A percentile compares a stretch with the other conserved stretches of the same genome.
Conservation (phyloP, 179 eudicot species). For the Drosera spatulata region DNA sequence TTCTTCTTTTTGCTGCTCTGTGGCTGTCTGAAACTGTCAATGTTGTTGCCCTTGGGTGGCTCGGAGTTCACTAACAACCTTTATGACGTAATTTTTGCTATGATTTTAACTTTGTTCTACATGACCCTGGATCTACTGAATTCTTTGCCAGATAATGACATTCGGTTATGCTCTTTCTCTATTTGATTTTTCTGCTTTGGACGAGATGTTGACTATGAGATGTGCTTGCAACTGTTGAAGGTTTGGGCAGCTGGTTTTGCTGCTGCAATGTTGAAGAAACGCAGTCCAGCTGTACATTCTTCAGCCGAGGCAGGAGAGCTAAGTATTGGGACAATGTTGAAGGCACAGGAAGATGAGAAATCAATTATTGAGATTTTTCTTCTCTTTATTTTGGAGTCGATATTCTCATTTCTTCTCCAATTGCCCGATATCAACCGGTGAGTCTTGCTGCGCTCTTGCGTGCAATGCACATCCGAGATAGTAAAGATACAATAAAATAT, state of each 20-base stretch:
- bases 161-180: too few relatives aligned
- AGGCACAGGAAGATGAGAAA: constrained; percentile 31
- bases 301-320: constrained; percentile 21
- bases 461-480: too few relatives aligned
- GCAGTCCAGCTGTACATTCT: constrained; percentile 36
- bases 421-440: constrained; percentile 59
- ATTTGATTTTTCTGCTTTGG: background rate
- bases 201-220: background rate
- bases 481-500: too few relatives aligned
- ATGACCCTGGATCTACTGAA: too few relatives aligned
- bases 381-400: constrained; percentile 47
- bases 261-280: constrained; percentile 80
- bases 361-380: constrained; percentile 34
- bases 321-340: constrained; percentile 11
- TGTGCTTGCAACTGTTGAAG: constrained; percentile 16
- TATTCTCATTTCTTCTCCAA: constrained; percentile 55
- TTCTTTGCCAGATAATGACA: too few relatives aligned
- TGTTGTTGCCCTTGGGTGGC: too few relatives aligned
- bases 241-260: constrained; percentile 99
- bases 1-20: too few relatives aligned
- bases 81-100: too few relatives aligned
- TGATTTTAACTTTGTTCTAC: too few relatives aligned
- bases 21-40: too few relatives aligned
- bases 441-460: constrained; percentile 8
- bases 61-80: too few relatives aligned